phyloP scores from a whole-genome alignment of 192 early-diverging fungal species.

The Nowakowskiella sp. region DNA sequence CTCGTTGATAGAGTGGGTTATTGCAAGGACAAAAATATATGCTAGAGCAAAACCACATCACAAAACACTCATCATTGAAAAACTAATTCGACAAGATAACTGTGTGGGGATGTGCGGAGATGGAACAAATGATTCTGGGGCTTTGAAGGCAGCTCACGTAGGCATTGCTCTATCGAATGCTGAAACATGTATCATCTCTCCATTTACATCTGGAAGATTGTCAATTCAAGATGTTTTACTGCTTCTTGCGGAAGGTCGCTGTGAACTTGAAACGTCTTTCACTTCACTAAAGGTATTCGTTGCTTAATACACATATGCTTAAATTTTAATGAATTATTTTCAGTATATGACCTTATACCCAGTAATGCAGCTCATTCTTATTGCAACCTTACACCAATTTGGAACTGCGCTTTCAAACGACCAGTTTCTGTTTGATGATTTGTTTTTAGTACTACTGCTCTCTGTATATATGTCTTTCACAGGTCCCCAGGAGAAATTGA shows the following conservation, averaged over 20 bases:
- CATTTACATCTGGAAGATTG: constrained; percentile 61
- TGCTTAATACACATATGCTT: neutral
- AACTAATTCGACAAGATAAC: constrained; percentile 60
- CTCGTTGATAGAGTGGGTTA: constrained; percentile 33
- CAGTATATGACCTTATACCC: constrained; percentile 49
- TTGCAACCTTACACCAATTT: constrained; percentile 31
- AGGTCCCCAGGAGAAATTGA: constrained; percentile 12
- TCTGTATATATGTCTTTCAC: constrained; percentile 38
- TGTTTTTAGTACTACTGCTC: constrained; percentile 29
- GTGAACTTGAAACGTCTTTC: constrained; percentile 70
- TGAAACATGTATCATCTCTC: constrained; percentile 82
- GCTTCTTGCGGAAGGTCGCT: constrained; percentile 65
- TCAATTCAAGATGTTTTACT: constrained; percentile 44
- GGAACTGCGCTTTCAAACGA: constrained; percentile 37
- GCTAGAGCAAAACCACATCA: constrained; percentile 70
- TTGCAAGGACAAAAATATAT: constrained; percentile 61
- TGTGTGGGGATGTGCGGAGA: constrained; percentile 84
- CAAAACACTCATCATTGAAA: constrained; percentile 62
- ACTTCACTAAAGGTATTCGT: constrained; percentile 66
- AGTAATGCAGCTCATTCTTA: constrained; percentile 33
- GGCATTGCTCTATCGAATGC: constrained; percentile 73
- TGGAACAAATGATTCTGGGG: constrained; percentile 73
- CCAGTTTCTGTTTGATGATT: constrained; percentile 46
- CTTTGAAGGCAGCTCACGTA: constrained; percentile 76
- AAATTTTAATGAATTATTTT: no score